Evolutionary conservation across 805 yeast species (phyloP).

Genomic region (Saccharomycopsis fermentans): DNA sequence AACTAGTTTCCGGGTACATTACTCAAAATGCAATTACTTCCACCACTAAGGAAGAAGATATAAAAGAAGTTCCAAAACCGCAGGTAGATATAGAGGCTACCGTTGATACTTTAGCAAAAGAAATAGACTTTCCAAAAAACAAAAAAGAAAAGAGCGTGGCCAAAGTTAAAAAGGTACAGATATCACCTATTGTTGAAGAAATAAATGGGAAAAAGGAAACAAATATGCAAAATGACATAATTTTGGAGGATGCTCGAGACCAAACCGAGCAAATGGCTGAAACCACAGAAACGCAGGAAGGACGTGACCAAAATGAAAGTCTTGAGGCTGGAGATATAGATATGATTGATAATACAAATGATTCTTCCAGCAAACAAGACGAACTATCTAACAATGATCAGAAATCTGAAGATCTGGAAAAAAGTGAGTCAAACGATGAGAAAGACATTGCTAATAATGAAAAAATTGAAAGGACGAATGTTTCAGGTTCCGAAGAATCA

Average conservation of each 20-base stretch:
- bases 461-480: not conserved
- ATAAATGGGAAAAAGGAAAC: constrained; percentile 9
- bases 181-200: constrained; percentile 1
- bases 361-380: not conserved
- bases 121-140: not conserved
- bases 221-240: too few species aligned
- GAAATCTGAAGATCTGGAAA: not conserved
- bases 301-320: not conserved
- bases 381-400: not conserved
- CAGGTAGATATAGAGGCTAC: not conserved
- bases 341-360: not conserved
- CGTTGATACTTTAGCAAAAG: not conserved
- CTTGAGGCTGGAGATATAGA: not conserved
- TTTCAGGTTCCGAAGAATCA: not conserved
- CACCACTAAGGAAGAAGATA: not conserved
- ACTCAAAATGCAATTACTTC: not conserved
- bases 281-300: not conserved
- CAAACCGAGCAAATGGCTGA: not conserved
- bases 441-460: not conserved
- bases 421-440: not conserved
- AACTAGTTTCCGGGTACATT: not conserved
- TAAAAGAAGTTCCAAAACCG: not conserved
- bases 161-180: not conserved
- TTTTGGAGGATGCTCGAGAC: not conserved
- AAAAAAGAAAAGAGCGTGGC: not conserved